A percentile compares a stretch with the other conserved stretches of the same genome.
Conservation (phyloP, 2,329 filamentous ascomycete species). For the Sclerotinia sclerotiorum region DNA sequence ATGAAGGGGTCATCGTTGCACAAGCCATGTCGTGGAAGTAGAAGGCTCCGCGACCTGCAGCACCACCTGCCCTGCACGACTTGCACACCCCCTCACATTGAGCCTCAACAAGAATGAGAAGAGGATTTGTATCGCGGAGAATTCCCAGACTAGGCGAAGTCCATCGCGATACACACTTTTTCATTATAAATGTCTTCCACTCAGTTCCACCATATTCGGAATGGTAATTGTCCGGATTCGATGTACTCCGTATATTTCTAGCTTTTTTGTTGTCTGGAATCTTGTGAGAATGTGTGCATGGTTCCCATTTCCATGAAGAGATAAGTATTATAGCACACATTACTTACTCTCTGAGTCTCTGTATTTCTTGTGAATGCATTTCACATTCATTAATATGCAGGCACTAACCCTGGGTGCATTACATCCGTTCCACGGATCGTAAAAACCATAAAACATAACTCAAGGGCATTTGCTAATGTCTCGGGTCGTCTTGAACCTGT, state of each 20-base stretch:
- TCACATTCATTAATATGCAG: constrained; percentile 2
- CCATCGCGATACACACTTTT: background rate
- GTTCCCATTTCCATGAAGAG: background rate
- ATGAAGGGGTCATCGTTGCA: constrained; percentile 2
- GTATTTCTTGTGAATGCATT: background rate
- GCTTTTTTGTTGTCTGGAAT: background rate
- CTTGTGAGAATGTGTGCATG: background rate
- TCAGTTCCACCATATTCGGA: background rate
- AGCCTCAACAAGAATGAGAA: background rate
- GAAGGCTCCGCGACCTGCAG: background rate
- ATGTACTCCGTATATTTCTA: background rate
- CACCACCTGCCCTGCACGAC: background rate
- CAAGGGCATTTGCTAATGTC: background rate
- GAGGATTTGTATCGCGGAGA: background rate
- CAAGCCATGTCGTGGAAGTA: constrained; percentile 2
- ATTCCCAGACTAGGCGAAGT: no score
- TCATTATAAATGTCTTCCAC: background rate
- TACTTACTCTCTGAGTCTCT: background rate
- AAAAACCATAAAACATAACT: background rate
- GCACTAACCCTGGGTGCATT: background rate
- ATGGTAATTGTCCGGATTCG: background rate
- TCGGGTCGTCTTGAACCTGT: background rate
- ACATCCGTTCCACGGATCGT: background rate
- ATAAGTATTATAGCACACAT: background rate
- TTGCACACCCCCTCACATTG: background rate